Conservation (phyloP, 768 basidiomycete genomes). For the Termitomyces heimii region DNA sequence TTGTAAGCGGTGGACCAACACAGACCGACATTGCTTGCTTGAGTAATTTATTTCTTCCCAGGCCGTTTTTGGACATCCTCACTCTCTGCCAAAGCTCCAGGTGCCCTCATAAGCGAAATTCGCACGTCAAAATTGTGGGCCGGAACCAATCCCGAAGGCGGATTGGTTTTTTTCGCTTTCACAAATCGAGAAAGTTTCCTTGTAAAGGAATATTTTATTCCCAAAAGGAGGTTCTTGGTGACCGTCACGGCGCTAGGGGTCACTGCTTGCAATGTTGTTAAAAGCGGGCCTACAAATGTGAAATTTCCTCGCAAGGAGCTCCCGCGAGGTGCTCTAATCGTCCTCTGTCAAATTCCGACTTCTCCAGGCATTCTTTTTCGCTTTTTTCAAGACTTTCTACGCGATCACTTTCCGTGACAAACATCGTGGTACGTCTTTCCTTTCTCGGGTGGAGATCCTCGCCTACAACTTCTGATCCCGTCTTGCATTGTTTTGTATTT, state of each 20-base stretch:
- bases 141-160: slow-evolving; percentile 21
- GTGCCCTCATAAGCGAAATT: slow-evolving; percentile 6
- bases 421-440: slow-evolving; percentile 10
- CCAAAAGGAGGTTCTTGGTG: slow-evolving; percentile 5
- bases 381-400: slow-evolving; percentile 3
- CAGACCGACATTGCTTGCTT: slow-evolving; percentile 9
- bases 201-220: slow-evolving; percentile 11
- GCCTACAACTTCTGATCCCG: slow-evolving; percentile 8
- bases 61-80: slow-evolving; percentile 2
- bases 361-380: not conserved
- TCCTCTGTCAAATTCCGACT: not conserved
- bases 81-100: slow-evolving; percentile 7
- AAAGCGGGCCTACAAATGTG: slow-evolving; percentile 9
- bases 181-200: slow-evolving; percentile 14
- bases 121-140: slow-evolving; percentile 21
- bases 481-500: slow-evolving; percentile 2
- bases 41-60: slow-evolving; percentile 5
- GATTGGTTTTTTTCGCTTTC: slow-evolving; percentile 15
- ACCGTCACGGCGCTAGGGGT: slow-evolving; percentile 11
- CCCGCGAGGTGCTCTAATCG: slow-evolving; percentile 1
- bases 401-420: slow-evolving; percentile 15
- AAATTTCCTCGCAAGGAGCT: slow-evolving; percentile 12
- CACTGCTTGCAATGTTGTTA: slow-evolving; percentile 11
- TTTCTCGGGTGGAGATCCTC: slow-evolving; percentile 11
- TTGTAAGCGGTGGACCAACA: slow-evolving; percentile 6